Evolutionary conservation across 2,329 filamentous ascomycete species (phyloP), one percentile per base, ranked within the genome.

Genomic region (Diaporthe nobilis): DNA sequence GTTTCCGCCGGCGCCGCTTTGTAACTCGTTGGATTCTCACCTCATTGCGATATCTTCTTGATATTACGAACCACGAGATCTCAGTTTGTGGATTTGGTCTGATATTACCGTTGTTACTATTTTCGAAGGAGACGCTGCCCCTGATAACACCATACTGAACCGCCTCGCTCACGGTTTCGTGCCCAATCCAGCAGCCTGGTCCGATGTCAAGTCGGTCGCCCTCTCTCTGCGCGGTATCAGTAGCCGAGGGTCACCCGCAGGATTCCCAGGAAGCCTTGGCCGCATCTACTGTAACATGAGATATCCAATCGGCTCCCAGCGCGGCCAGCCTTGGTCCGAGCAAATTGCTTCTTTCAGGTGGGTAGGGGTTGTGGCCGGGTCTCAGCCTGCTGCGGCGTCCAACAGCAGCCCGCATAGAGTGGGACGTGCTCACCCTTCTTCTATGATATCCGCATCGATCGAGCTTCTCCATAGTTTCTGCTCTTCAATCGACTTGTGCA

Each of bases 261-360:
- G n/a, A 39, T 53, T 47, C 4, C 3, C 4, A 9, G 8, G 49
- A 28, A 1, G 3, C 34, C 65, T 70, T 70, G 47, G 65, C 63
- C n/a, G 15, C n/a, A 12, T 55, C 7, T 42, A 25, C 44, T 70
- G 65, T 28, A 42, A 55, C 31, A n/a, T 15, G 3, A 20, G n/a
- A 22, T 10, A 4, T 4, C 47, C 63, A 68, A 68, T 68, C 22
- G 47, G 63, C 63, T 25, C 1, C 2, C 7, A 25, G 10, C 47
- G 34, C n/a, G 31, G 44, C 28, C 28, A 25, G 22, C 12, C 63
- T 68, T 68, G 9, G 47, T 8, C 63, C 47, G 47, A 68, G 31
- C 31, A 15, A 28, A 55, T 12, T 55, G 65, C 47, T 70, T 70
- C 47, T 70, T 22, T 55, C 65, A 68, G 65, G 65, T 70, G 65